A percentile compares a stretch with the other conserved stretches of the same genome.
Evolutionary conservation across 208 protist genomes (phyloP).

Genomic region (Herpetomonas tarakana): DNA sequence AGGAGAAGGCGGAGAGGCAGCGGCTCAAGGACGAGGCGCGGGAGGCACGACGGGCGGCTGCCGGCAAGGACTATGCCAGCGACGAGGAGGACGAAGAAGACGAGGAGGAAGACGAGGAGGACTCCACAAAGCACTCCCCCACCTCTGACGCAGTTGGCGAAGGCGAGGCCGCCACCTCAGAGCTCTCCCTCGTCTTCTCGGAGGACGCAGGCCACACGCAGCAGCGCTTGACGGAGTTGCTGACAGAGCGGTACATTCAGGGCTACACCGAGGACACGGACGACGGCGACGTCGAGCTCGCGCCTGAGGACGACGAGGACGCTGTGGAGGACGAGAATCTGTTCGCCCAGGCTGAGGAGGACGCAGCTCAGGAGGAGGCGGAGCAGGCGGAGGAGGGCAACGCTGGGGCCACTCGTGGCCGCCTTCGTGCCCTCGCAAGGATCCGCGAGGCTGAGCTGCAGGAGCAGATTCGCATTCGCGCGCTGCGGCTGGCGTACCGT

Average conservation of each 20-base stretch:
- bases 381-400: conserved; percentile 18
- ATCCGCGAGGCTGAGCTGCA: conserved; percentile 28
- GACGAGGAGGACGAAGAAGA: conserved; percentile 10
- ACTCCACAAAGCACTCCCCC: conserved; percentile 12
- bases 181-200: not conserved
- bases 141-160: not conserved
- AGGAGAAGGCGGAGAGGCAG: conserved; percentile 22
- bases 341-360: conserved; percentile 16
- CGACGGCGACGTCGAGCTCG: conserved; percentile 11
- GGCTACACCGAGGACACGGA: conserved; percentile 33
- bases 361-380: conserved; percentile 48
- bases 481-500: conserved; percentile 62
- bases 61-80: conserved; percentile 10
- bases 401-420: conserved; percentile 17
- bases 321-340: conserved; percentile 35
- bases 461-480: conserved; percentile 54
- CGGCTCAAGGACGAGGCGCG: conserved; percentile 20
- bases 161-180: not conserved
- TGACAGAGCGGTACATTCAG: conserved; percentile 35
- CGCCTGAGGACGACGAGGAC: conserved; percentile 15
- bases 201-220: conserved; percentile 11
- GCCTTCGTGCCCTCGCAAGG: conserved; percentile 24
- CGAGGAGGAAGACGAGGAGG: conserved; percentile 9
- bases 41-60: conserved; percentile 12
- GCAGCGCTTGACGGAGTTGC: conserved; percentile 7